Conservation (phyloP, 139 green algal genomes). For the Nannochloris sp. region DNA sequence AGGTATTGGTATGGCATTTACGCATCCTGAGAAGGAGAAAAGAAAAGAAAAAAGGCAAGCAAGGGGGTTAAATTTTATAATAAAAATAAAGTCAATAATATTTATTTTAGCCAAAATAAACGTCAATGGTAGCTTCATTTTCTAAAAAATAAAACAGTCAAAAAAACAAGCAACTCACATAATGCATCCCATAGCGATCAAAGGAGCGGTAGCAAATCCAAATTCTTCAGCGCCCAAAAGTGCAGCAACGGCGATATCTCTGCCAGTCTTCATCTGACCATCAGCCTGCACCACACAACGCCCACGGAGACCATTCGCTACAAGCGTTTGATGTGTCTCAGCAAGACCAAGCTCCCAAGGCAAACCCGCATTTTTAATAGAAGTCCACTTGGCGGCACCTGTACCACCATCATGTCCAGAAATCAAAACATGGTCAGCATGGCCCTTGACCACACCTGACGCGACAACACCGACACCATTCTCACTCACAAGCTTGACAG, state of each 20-base stretch:
- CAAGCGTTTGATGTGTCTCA: conserved; percentile 91
- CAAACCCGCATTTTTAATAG: conserved; percentile 71
- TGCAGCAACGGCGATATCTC: conserved; percentile 78
- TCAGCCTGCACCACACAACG: conserved; percentile 79
- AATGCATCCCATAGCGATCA: conserved; percentile 80
- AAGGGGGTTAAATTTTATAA: too few relatives aligned
- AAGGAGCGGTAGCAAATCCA: conserved; percentile 91
- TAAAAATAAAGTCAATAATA: too few relatives aligned
- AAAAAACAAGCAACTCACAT: conserved; percentile 12
- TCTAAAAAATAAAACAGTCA: too few relatives aligned
- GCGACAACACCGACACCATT: conserved; percentile 84
- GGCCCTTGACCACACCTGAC: conserved; percentile 84
- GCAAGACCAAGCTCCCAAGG: conserved; percentile 94
- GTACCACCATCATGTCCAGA: conserved; percentile 90
- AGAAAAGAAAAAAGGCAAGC: too few relatives aligned
- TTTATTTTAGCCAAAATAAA: background rate
- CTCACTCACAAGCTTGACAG: conserved; percentile 94
- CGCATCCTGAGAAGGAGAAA: conserved; percentile 58
- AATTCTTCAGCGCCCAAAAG: conserved; percentile 94
- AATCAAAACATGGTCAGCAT: conserved; percentile 95
- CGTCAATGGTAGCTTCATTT: too few relatives aligned
- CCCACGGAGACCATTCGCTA: conserved; percentile 93
- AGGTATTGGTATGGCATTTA: conserved; percentile 98
- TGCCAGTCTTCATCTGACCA: conserved; percentile 90
- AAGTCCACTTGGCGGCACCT: conserved; percentile 72